phyloP scores from a whole-genome alignment of 1,284 basidiomycete species.

The Ceraceosorus guamensis region DNA sequence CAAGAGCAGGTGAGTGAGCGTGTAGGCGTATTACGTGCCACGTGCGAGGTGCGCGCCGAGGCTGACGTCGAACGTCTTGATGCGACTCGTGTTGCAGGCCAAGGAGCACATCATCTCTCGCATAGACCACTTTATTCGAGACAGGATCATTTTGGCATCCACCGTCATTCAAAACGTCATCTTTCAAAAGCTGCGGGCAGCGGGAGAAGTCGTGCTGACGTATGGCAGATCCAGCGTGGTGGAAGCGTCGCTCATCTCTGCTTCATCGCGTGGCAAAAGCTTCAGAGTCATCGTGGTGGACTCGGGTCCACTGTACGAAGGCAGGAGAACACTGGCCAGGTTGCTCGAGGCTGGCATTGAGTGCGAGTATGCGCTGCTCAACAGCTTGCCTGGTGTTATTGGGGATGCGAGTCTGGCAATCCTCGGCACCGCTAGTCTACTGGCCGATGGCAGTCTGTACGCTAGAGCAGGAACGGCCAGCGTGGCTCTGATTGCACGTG shows the following conservation, averaged over 20 bases:
- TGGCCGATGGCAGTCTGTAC: constrained; percentile 90
- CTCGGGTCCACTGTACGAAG: constrained; percentile 85
- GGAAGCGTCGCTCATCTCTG: constrained; percentile 76
- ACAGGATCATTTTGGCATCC: constrained; percentile 86
- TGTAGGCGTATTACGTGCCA: no score
- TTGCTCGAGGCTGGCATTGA: constrained; percentile 69
- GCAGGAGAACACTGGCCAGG: constrained; percentile 68
- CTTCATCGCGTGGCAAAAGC: constrained; percentile 57
- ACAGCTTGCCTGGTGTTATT: constrained; percentile 77
- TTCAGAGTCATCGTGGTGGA: constrained; percentile 94
- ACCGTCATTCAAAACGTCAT: constrained; percentile 78
- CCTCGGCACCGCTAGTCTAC: constrained; percentile 84
- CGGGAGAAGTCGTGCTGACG: constrained; percentile 84
- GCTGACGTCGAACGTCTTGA: background rate
- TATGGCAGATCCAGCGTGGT: constrained; percentile 93
- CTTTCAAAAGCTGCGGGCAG: constrained; percentile 71
- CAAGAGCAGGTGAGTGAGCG: no score
- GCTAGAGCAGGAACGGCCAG: constrained; percentile 89
- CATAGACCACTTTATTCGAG: constrained; percentile 88
- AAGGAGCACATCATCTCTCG: constrained; percentile 74
- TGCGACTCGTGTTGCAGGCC: constrained; percentile 57
- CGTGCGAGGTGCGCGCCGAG: constrained; percentile 70
- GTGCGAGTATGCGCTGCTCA: constrained; percentile 83
- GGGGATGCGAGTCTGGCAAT: constrained; percentile 67
- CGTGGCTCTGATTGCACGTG: constrained; percentile 90